phyloP scores from a whole-genome alignment of 768 basidiomycete species.

The Daedaleopsis sinensis region DNA sequence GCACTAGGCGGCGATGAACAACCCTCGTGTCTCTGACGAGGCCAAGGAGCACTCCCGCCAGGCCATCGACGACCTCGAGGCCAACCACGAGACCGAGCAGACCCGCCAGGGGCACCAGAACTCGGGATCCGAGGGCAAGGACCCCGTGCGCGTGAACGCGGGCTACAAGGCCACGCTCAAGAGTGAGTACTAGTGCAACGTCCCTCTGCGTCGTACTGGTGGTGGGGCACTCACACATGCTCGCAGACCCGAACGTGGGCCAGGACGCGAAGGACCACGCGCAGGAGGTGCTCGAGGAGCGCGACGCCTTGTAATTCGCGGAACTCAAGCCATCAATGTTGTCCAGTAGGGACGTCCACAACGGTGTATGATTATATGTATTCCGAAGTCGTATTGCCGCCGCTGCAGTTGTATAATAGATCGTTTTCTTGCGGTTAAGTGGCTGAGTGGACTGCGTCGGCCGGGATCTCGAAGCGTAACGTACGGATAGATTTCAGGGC shows the following conservation, averaged over 20 bases:
- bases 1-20: conserved; percentile 31
- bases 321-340: too few relatives aligned
- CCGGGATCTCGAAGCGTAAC: too few relatives aligned
- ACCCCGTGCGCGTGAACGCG: conserved; percentile 27
- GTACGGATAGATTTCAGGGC: too few relatives aligned
- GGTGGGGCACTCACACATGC: not conserved
- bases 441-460: too few relatives aligned
- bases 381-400: too few relatives aligned
- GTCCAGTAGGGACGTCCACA: too few relatives aligned
- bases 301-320: conserved; percentile 19
- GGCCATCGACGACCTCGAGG: conserved; percentile 27
- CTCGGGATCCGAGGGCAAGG: conserved; percentile 25
- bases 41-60: conserved; percentile 35
- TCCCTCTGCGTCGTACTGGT: not conserved
- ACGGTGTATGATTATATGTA: too few relatives aligned
- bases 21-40: conserved; percentile 34
- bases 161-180: conserved; percentile 34
- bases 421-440: too few relatives aligned
- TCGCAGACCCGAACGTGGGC: conserved; percentile 31
- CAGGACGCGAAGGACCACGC: conserved; percentile 33
- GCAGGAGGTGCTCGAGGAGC: conserved; percentile 26
- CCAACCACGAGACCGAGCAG: conserved; percentile 19
- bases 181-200: conserved; percentile 14
- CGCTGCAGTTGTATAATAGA: too few relatives aligned
- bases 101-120: conserved; percentile 14